Evolutionary conservation across 805 yeast species (phyloP).

Genomic region (Metschnikowia bowlesiae): DNA sequence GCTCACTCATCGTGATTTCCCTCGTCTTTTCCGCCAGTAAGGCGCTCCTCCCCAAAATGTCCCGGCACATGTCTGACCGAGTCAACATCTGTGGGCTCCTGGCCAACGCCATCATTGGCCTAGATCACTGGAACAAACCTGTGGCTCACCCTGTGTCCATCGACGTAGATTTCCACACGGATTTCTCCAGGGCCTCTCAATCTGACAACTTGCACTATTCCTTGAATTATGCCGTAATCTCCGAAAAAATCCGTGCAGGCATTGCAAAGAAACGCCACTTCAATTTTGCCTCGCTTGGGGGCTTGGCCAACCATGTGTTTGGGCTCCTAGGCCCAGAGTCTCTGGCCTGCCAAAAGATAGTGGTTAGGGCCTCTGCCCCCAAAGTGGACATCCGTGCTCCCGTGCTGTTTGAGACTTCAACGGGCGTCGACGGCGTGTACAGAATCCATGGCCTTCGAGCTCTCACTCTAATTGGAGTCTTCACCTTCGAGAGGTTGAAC

Average conservation of each 20-base stretch:
- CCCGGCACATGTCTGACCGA: conserved; percentile 25
- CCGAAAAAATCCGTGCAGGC: conserved; percentile 55
- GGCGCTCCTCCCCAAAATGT: conserved; percentile 10
- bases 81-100: conserved; percentile 54
- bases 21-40: conserved; percentile 3
- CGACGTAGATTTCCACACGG: conserved; percentile 57
- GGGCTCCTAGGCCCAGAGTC: conserved; percentile 37
- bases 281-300: conserved; percentile 41
- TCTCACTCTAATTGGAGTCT: conserved; percentile 85
- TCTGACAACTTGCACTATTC: conserved; percentile 80
- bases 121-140: conserved; percentile 70
- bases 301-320: conserved; percentile 47
- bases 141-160: conserved; percentile 63
- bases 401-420: conserved; percentile 9
- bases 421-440: conserved; percentile 19
- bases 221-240: conserved; percentile 82
- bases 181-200: conserved; percentile 67
- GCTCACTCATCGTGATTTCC: conserved; percentile 12
- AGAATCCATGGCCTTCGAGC: conserved; percentile 51
- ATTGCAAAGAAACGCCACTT: conserved; percentile 40
- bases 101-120: conserved; percentile 61
- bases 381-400: conserved; percentile 57
- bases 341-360: conserved; percentile 45
- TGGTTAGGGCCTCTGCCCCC: conserved; percentile 38
- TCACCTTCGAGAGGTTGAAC: conserved; percentile 80